Evolutionary conservation across 73 alveolate genomes (phyloP).

Genomic region (Diophrys sp.): DNA sequence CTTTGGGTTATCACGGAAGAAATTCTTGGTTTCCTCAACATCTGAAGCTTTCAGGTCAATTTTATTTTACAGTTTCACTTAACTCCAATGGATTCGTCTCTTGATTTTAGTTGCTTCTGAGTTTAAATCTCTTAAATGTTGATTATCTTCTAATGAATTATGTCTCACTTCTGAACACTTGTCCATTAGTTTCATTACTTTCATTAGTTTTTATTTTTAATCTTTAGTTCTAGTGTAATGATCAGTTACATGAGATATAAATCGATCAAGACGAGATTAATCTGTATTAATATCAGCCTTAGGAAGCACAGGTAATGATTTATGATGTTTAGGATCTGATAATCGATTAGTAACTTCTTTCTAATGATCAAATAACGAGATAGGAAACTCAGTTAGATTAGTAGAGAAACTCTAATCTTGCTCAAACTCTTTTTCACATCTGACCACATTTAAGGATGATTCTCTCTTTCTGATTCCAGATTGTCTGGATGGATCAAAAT

Average conservation of each 20-base stretch:
- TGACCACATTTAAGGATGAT: no score
- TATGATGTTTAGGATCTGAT: background rate
- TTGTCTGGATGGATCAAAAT: no score
- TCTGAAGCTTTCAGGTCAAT: background rate
- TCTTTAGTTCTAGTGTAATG: background rate
- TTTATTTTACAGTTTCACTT: background rate
- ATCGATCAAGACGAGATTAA: no score
- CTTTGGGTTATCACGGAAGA: background rate
- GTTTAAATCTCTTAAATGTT: no score
- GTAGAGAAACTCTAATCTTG: no score
- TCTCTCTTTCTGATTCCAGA: no score
- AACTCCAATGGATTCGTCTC: background rate
- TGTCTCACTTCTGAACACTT: background rate
- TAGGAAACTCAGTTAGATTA: no score
- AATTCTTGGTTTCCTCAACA: background rate
- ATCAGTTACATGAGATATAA: no score
- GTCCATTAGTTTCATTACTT: background rate
- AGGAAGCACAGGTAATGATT: no score
- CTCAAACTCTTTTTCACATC: no score
- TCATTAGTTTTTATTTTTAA: no score
- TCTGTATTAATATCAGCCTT: no score
- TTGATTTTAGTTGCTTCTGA: background rate
- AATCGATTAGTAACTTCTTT: background rate
- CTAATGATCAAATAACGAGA: background rate
- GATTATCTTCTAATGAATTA: background rate